Evolutionary conservation across 495 filamentous ascomycete species (phyloP), one percentile per base, ranked within the genome.

Genomic region (Rusavskia elegans): DNA sequence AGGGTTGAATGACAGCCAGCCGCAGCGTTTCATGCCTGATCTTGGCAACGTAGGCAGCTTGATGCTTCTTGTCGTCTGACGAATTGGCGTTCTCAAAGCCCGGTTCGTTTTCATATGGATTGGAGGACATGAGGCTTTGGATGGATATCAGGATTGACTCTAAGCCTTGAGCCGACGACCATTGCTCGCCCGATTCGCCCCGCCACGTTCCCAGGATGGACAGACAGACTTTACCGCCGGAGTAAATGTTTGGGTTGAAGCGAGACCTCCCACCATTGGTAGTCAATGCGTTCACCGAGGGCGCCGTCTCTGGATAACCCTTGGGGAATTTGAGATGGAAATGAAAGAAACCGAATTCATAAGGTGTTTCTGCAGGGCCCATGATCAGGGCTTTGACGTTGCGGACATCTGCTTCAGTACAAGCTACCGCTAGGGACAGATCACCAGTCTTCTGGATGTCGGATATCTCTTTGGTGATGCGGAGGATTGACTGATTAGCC

Each of bases 231-330:
- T 86, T 90, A 9, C 92, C 92, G 32, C 66, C 76, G 5, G 87
- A 78, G 63, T 98, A 98, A 55, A 98, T 95, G 63, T 98, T 98
- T 10, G 92, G 92, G 59, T 95, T 95, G 72, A 96, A 98, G 5
- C 92, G 81, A 59, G 82, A 87, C 49, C 81, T 70, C 25, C 92
- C 93, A 17, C 74, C 72, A 63, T 97, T 96, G 3, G 92, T 98
- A 1, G 93, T 96, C 37, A 80, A 72, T 6, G 83, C 79, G 8
- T 65, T 79, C 13, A 97, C 89, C 3, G 57, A 59, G 2, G 92
- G 92, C 3, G 89, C 81, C 53, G 81, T 89, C 48, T 78, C 81
- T 13, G 92, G 92, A 60, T 98, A 98, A 65, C 66, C 65, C 51
- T 59, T 50, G 23, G 68, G 67, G 46, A 73, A 63, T 14, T 54